Evolutionary conservation across 2,329 filamentous ascomycete genomes (phyloP).

Genomic region (Claviceps humidiphila): DNA sequence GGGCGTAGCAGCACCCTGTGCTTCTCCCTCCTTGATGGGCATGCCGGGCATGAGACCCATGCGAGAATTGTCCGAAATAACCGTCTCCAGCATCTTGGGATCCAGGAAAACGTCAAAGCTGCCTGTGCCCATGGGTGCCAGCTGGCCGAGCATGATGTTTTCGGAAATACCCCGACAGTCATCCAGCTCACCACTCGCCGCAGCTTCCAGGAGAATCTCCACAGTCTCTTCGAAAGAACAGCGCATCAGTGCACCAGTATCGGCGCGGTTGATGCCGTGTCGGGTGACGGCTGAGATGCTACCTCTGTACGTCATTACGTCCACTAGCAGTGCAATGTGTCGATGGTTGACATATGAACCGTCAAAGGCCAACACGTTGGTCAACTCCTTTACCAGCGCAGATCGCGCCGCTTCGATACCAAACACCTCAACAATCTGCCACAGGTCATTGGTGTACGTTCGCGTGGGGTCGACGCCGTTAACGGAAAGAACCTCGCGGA

Average conservation of each 20-base stretch:
- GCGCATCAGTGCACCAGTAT: conserved; percentile 96
- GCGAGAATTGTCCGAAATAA: conserved; percentile 82
- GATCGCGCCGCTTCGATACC: conserved; percentile 90
- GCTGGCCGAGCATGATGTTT: conserved; percentile 95
- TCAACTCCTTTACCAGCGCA: conserved; percentile 77
- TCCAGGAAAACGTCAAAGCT: conserved; percentile 91
- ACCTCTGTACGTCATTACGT: conserved; percentile 95
- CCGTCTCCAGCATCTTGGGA: conserved; percentile 87
- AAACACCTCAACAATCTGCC: conserved; percentile 87
- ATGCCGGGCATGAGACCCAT: conserved; percentile 72
- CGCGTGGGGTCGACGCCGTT: conserved; percentile 76
- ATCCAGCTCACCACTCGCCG: conserved; percentile 86
- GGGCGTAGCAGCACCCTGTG: conserved; percentile 79
- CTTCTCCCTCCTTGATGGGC: conserved; percentile 58
- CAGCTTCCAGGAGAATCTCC: conserved; percentile 92
- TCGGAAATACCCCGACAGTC: conserved; percentile 97
- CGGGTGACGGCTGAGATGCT: conserved; percentile 92
- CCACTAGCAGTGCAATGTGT: conserved; percentile 85
- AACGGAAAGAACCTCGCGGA: conserved; percentile 72
- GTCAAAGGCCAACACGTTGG: conserved; percentile 88
- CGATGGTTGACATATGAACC: conserved; percentile 99
- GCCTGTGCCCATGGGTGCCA: conserved; percentile 93
- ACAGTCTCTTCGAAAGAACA: conserved; percentile 99
- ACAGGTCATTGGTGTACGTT: conserved; percentile 91
- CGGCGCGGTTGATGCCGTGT: conserved; percentile 95